A percentile compares a stretch with the other conserved stretches of the same genome.
Conservation (phyloP, 257 asterid genomes). For the Anisodus acutangulus region DNA sequence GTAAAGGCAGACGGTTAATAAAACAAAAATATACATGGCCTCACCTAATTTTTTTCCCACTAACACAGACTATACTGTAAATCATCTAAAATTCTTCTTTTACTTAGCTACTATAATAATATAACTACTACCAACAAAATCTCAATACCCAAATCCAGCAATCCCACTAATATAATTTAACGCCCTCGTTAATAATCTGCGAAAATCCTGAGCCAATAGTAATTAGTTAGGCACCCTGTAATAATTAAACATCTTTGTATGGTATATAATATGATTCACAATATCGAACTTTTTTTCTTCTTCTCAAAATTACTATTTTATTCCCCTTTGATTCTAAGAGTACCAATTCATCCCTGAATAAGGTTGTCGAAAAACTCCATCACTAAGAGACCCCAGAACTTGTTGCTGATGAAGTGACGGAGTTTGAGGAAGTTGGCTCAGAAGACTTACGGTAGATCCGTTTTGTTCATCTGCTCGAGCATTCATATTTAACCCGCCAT, state of each 20-base stretch:
- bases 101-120: not conserved
- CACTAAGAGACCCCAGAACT: slow-evolving; percentile 63
- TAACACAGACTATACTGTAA: not conserved
- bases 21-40: slow-evolving; percentile 43
- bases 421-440: slow-evolving; percentile 67
- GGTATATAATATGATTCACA: slow-evolving; percentile 20
- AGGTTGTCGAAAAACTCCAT: slow-evolving; percentile 68
- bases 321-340: slow-evolving; percentile 34
- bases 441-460: slow-evolving; percentile 50
- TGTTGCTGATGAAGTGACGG: slow-evolving; percentile 56
- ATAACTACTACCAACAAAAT: slow-evolving; percentile 13
- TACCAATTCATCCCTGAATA: slow-evolving; percentile 64
- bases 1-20: slow-evolving; percentile 41
- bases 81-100: not conserved
- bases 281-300: not conserved
- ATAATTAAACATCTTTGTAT: slow-evolving; percentile 5
- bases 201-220: not conserved
- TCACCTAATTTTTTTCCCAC: slow-evolving; percentile 40
- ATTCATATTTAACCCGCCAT: slow-evolving; percentile 31
- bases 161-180: slow-evolving; percentile 29
- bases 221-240: slow-evolving; percentile 20
- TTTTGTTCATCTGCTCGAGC: slow-evolving; percentile 40
- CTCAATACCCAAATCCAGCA: slow-evolving; percentile 30
- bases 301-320: too few species aligned
- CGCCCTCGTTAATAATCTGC: not conserved